These are phyloP conservation scores for Syzygium oleosum DNA, from an alignment of 345 rosid genomes.

Conservation along the genomic window DNA sequence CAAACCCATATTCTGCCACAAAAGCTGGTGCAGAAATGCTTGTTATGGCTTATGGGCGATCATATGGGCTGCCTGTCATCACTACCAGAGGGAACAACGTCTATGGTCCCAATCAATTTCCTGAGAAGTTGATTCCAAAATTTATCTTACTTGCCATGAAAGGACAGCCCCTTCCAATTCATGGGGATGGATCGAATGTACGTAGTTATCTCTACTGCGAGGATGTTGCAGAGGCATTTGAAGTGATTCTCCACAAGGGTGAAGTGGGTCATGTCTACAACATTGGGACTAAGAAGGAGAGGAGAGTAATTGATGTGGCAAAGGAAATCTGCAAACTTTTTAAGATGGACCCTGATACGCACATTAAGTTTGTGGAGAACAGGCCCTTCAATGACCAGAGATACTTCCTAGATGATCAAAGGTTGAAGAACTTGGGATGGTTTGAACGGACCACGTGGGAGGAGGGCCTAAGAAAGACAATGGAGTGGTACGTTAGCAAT, in stretches of 20 bases:
- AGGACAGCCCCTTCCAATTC: constrained; percentile 38
- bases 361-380: constrained; percentile 38
- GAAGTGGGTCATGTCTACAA: constrained; percentile 47
- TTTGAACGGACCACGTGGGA: constrained; percentile 29
- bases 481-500: constrained; percentile 36
- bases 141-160: constrained; percentile 35
- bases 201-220: constrained; percentile 42
- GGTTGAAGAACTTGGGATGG: constrained; percentile 37
- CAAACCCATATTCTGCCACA: constrained; percentile 42
- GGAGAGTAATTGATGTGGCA: constrained; percentile 42
- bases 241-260: constrained; percentile 40
- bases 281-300: constrained; percentile 42
- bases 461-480: constrained; percentile 35
- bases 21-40: constrained; percentile 51
- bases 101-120: constrained; percentile 38
- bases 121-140: constrained; percentile 38
- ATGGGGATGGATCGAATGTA: constrained; percentile 42
- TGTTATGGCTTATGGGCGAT: constrained; percentile 43
- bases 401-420: constrained; percentile 37
- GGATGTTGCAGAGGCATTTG: constrained; percentile 47
- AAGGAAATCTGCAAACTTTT: constrained; percentile 33
- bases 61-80: constrained; percentile 41
- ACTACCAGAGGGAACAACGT: constrained; percentile 46
- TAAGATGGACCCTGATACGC: constrained; percentile 19
- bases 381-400: constrained; percentile 24